These are phyloP conservation scores for Ascochyta koolunga DNA, from an alignment of 2,329 filamentous ascomycete genomes.

Conservation along the genomic window DNA sequence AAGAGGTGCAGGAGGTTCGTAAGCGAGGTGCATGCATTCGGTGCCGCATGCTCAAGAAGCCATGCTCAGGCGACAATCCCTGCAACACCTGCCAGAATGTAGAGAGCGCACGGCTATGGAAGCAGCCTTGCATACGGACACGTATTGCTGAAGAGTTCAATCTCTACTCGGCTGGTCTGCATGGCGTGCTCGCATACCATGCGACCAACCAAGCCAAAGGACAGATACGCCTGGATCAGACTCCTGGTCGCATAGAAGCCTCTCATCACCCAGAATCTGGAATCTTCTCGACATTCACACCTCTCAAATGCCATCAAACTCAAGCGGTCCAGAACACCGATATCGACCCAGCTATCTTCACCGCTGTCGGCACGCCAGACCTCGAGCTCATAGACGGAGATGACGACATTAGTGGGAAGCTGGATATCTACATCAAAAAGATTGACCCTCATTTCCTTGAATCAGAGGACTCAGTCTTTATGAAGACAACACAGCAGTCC, in stretches of 20 bases:
- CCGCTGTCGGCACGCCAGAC: conserved; percentile 34
- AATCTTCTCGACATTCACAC: conserved; percentile 57
- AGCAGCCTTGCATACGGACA: conserved; percentile 64
- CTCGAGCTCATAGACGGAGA: conserved; percentile 59
- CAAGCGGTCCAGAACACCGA: conserved; percentile 32
- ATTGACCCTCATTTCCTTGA: conserved; percentile 55
- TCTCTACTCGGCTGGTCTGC: conserved; percentile 62
- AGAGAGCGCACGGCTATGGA: conserved; percentile 67
- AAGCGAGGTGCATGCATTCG: conserved; percentile 67
- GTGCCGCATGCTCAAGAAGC: conserved; percentile 69
- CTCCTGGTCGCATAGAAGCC: conserved; percentile 60
- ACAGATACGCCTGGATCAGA: conserved; percentile 56
- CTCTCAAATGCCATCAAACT: conserved; percentile 45
- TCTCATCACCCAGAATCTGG: conserved; percentile 56
- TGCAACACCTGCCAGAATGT: conserved; percentile 65
- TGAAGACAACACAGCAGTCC: conserved; percentile 56
- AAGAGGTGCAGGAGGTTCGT: conserved; percentile 65
- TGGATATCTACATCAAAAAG: conserved; percentile 61
- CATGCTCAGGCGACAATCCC: conserved; percentile 65
- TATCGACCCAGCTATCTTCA: conserved; percentile 47
- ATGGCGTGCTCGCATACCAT: conserved; percentile 59
- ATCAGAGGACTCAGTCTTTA: conserved; percentile 57
- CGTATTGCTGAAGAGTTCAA: conserved; percentile 64
- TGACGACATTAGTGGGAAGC: conserved; percentile 58
- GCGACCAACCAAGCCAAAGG: conserved; percentile 57